Evolutionary conservation across 305 asterid genomes (phyloP).

Genomic region (Withania somnifera): DNA sequence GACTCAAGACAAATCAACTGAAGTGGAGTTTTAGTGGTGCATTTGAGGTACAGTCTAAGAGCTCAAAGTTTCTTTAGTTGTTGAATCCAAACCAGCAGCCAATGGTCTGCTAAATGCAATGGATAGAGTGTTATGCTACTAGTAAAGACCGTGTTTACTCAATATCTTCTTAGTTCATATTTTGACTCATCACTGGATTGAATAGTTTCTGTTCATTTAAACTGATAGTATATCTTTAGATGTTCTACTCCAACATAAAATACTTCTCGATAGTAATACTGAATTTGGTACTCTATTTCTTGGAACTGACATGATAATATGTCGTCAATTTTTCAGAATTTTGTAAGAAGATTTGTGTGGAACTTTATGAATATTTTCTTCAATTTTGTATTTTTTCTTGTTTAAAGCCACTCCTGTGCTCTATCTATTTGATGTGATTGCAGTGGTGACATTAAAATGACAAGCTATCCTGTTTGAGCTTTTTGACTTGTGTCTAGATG

Average conservation of each 20-base stretch:
- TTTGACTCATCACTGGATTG: neutral
- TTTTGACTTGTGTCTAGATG: neutral
- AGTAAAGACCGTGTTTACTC: neutral
- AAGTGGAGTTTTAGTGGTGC: slow-evolving; percentile 91
- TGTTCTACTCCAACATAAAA: neutral
- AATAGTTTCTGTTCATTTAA: neutral
- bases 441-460: neutral
- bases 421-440: neutral
- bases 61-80: neutral
- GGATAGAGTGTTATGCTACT: neutral
- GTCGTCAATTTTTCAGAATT: neutral
- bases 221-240: neutral
- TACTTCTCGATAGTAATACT: neutral
- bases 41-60: slow-evolving; percentile 55
- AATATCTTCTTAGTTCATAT: neutral
- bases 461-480: neutral
- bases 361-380: neutral
- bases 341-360: neutral
- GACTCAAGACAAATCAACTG: slow-evolving; percentile 81
- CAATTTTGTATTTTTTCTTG: neutral
- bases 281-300: neutral
- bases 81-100: neutral
- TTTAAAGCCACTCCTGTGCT: neutral
- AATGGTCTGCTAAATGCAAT: neutral
- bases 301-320: neutral